phyloP scores from a whole-genome alignment of 495 filamentous ascomycete species.

The Hypoxylon crocopeplum region DNA sequence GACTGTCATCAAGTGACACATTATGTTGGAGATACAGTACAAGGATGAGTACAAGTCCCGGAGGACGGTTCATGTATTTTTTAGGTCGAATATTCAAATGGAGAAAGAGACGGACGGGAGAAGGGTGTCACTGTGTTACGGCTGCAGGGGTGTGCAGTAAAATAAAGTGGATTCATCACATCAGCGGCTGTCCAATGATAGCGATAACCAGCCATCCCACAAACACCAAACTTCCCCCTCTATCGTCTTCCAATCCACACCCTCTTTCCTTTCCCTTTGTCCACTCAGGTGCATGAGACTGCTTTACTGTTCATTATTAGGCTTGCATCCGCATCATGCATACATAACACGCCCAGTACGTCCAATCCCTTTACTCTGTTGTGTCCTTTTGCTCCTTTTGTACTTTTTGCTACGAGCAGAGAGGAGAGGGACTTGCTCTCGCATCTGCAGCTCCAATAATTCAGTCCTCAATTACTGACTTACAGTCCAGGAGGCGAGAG shows the following conservation, averaged over 20 bases:
- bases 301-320: conserved; percentile 26
- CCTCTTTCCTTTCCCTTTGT: conserved; percentile 3
- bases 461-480: neutral
- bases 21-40: conserved; percentile 4
- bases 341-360: conserved; percentile 27
- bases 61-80: neutral
- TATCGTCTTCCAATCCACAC: conserved; percentile 24
- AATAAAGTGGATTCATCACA: conserved; percentile 35
- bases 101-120: conserved; percentile 3
- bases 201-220: conserved; percentile 52
- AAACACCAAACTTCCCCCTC: conserved; percentile 31
- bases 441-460: neutral
- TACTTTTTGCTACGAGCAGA: conserved; percentile 27
- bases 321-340: conserved; percentile 20
- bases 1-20: conserved; percentile 28
- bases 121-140: conserved; percentile 15
- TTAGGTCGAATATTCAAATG: conserved; percentile 7
- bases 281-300: conserved; percentile 24
- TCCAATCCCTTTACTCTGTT: conserved; percentile 21
- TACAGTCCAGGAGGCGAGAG: conserved; percentile 1
- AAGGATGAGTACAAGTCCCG: neutral
- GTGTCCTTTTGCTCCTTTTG: conserved; percentile 21
- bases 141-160: conserved; percentile 31
- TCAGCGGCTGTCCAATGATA: conserved; percentile 48
- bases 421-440: conserved; percentile 17